Evolutionary conservation across 345 rosid genomes (phyloP).

Genomic region (Tarenaya hassleriana): DNA sequence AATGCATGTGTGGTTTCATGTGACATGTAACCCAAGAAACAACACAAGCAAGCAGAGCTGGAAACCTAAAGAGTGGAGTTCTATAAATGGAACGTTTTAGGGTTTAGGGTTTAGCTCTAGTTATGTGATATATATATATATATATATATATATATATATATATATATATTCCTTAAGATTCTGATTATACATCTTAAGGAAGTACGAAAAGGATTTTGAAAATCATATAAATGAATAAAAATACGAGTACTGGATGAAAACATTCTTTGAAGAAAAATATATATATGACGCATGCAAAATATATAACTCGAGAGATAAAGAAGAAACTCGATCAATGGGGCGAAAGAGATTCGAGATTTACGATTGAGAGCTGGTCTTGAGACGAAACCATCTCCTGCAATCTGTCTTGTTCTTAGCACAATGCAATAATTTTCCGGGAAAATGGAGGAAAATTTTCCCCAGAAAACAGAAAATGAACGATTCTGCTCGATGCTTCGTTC

Average conservation of each 20-base stretch:
- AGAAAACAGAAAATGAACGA: slow-evolving; percentile 15
- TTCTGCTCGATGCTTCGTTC: slow-evolving; percentile 15
- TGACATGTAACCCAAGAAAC: no score
- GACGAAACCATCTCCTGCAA: slow-evolving; percentile 32
- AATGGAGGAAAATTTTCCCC: neutral
- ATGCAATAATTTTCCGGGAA: slow-evolving; percentile 6
- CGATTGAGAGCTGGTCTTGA: slow-evolving; percentile 32
- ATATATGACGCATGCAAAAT: neutral
- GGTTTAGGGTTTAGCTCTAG: no score
- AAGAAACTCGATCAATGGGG: neutral
- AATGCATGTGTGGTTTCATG: neutral
- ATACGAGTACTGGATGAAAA: no score
- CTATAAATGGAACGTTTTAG: slow-evolving; percentile 23
- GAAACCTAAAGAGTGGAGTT: slow-evolving; percentile 8
- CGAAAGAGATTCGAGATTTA: slow-evolving; percentile 1
- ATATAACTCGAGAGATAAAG: neutral
- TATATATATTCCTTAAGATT: no score
- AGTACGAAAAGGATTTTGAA: no score
- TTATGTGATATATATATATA: no score
- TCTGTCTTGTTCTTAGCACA: slow-evolving; percentile 14
- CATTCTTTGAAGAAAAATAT: neutral
- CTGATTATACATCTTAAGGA: no score
- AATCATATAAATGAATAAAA: no score
- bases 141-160: no score
- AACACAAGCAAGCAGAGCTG: neutral